phyloP scores from a whole-genome alignment of 2,329 filamentous ascomycete species.

The Hypoxylon sp. region DNA sequence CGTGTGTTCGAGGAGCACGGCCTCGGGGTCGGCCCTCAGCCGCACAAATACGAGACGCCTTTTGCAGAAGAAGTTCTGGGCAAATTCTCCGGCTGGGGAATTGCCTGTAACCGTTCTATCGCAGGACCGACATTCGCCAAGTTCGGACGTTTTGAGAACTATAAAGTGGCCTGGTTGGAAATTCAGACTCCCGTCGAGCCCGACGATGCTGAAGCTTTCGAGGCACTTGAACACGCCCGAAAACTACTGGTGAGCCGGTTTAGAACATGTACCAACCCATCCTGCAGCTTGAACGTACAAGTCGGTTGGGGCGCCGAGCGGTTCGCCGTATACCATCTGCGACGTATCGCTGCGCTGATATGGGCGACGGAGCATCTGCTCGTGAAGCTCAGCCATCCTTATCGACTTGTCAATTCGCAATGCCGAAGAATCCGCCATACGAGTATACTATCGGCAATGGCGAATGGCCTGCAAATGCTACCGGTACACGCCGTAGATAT shows the following conservation, averaged over 20 bases:
- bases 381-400: slow-evolving; percentile 21
- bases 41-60: neutral
- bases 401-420: neutral
- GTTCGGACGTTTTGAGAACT: slow-evolving; percentile 6
- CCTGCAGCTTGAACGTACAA: slow-evolving; percentile 35
- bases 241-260: slow-evolving; percentile 8
- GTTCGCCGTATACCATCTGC: slow-evolving; percentile 12
- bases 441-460: too few species aligned
- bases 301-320: slow-evolving; percentile 27
- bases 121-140: too few species aligned
- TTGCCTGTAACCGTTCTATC: too few species aligned
- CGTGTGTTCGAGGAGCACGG: neutral
- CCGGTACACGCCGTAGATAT: too few species aligned
- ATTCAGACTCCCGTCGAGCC: slow-evolving; percentile 19
- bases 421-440: neutral
- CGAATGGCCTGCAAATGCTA: too few species aligned
- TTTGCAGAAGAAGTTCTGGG: neutral
- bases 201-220: slow-evolving; percentile 18
- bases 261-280: slow-evolving; percentile 20
- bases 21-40: neutral
- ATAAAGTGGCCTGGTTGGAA: slow-evolving; percentile 19
- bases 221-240: slow-evolving; percentile 20
- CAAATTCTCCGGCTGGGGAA: neutral
- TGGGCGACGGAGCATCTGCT: slow-evolving; percentile 31
- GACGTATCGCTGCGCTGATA: slow-evolving; percentile 19